Evolutionary conservation across 2,329 filamentous ascomycete species (phyloP).

Genomic region (Remersonia thermophila): DNA sequence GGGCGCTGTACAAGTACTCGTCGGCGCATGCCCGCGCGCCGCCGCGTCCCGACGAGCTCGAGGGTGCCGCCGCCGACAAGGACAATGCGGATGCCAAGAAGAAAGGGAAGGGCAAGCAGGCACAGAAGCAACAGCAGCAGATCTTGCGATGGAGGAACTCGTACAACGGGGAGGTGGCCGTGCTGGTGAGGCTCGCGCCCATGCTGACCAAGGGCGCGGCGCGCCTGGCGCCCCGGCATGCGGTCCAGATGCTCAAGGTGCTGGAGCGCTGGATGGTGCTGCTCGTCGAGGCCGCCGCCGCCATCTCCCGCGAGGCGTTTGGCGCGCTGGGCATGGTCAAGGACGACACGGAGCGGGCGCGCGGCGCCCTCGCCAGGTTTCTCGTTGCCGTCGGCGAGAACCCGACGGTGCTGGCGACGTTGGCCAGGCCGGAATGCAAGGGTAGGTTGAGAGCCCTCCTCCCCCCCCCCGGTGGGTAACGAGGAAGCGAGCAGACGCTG

Average conservation of each 20-base stretch:
- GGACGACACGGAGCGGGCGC: conserved; percentile 48
- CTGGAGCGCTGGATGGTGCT: conserved; percentile 48
- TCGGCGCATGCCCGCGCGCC: conserved; percentile 31
- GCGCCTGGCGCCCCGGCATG: conserved; percentile 35
- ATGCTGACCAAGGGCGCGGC: conserved; percentile 52
- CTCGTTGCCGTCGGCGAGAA: conserved; percentile 52
- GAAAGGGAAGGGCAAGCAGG: conserved; percentile 13
- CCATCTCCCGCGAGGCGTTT: conserved; percentile 31
- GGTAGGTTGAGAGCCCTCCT: conserved; percentile 28
- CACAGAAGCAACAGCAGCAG: conserved; percentile 11
- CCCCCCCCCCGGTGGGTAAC: too few species aligned
- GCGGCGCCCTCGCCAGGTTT: conserved; percentile 52
- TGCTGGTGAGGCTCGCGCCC: conserved; percentile 87
- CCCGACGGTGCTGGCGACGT: conserved; percentile 36
- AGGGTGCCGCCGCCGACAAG: not conserved
- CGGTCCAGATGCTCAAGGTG: conserved; percentile 35
- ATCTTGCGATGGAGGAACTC: conserved; percentile 41
- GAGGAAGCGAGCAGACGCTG: too few species aligned
- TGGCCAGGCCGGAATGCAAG: conserved; percentile 42
- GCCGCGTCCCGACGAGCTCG: conserved; percentile 1
- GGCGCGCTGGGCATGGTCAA: conserved; percentile 34
- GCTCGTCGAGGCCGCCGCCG: conserved; percentile 39
- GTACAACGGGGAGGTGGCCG: conserved; percentile 66
- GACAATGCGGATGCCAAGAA: not conserved
- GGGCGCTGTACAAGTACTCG: conserved; percentile 44